Evolutionary conservation across 2,329 filamentous ascomycete species (phyloP), one percentile per base, ranked within the genome.

Genomic region (Myriosclerotinia duriaeana): DNA sequence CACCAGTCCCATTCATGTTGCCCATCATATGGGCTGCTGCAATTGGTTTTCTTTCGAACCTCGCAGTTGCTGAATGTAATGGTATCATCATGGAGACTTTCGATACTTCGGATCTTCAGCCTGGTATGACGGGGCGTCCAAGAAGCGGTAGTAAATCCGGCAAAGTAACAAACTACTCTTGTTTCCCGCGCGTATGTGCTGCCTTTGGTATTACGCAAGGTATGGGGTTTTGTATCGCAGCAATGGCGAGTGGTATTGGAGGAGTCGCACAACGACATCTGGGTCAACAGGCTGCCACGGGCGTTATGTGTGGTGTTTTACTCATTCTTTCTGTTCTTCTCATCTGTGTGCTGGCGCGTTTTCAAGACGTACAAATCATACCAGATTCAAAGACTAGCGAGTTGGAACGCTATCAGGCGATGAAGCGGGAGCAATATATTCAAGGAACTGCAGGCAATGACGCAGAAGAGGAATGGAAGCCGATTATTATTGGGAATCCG

Each of bases 21-120:
- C 90, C 90, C 3, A 87, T 87, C 5, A 74, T 88, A 2, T 87
- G 92, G 71, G 87, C 89, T 0, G 84, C 83, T 0, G 75, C 86
- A 5, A 83, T 92, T 17, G 89, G 89, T 0, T 91, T 91, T 72
- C 79, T 92, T 6, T 89, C 88, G 1, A 88, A 87, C 62, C 83
- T 94, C 12, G 90, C 89, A 1, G 87, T 92, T 55, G 85, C 90
- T 2, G 90, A 93, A 77, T 92, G 90, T 76, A 86, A 89, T 70
- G 89, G 90, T 0, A 79, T 93, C 42, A 84, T 93, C 74, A 93
- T 93, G 90, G 90, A 93, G 74, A 88, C 87, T 0, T 93, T 89
- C 76, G 91, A 93, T 75, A 90, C 87, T n/a, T 91, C 88, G 52
- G 91, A 93, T 76, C 80, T 93, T 5, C 89, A 90, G 71, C 87